Conservation (phyloP, 1,139 yeast species). For the Suhomyces terraborum region DNA sequence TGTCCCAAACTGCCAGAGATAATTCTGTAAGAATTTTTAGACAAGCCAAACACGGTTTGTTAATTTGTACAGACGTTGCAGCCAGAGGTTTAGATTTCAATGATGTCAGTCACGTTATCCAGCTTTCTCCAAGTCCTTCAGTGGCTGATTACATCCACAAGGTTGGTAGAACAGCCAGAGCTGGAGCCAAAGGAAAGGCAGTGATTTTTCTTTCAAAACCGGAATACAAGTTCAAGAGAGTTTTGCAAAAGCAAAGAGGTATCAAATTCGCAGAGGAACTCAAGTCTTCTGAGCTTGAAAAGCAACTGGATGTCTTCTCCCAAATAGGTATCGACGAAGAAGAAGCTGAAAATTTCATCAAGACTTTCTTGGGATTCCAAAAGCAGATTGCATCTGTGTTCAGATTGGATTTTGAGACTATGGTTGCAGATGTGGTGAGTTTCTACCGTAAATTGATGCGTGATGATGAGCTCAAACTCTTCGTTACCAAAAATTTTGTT, state of each 20-base stretch:
- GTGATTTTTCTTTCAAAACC: constrained; percentile 49
- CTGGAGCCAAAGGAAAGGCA: constrained; percentile 77
- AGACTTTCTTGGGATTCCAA: constrained; percentile 16
- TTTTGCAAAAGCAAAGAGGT: constrained; percentile 48
- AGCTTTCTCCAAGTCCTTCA: constrained; percentile 86
- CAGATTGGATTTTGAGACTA: constrained; percentile 23
- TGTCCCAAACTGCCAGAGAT: constrained; percentile 67
- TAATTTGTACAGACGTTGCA: constrained; percentile 96
- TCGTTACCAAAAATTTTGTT: constrained; percentile 16
- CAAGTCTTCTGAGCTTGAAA: constrained; percentile 17
- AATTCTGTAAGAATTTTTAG: constrained; percentile 58
- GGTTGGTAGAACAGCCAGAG: constrained; percentile 98
- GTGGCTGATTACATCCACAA: constrained; percentile 84
- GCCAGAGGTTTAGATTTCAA: constrained; percentile 98
- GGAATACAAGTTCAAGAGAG: constrained; percentile 51
- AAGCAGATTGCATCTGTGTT: constrained; percentile 31
- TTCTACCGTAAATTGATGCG: constrained; percentile 19
- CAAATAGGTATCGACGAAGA: constrained; percentile 17
- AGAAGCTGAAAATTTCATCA: constrained; percentile 17
- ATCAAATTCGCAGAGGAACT: constrained; percentile 49
- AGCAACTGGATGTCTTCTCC: constrained; percentile 14
- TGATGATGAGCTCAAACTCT: constrained; percentile 20
- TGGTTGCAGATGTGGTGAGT: constrained; percentile 16
- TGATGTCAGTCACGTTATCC: constrained; percentile 96
- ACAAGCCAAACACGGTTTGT: constrained; percentile 59